Evolutionary conservation across 352 stramenopile genomes (phyloP), one percentile per base, ranked within the genome.

Genomic region (Pythium dissimile): DNA sequence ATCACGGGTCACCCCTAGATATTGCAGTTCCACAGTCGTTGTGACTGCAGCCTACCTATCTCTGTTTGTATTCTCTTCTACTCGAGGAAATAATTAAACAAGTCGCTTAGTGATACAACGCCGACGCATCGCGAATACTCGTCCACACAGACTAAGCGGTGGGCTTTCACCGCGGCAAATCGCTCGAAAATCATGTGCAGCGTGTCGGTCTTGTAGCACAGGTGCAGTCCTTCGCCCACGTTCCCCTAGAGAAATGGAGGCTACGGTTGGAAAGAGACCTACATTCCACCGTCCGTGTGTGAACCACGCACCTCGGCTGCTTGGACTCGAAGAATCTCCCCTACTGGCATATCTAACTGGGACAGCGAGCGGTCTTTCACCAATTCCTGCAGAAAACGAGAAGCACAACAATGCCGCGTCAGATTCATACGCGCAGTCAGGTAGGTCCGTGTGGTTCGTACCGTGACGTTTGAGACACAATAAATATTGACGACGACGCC

Each of bases 41-140:
- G 21, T 24, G 24, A 13, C 50, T 30, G n/a, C 18, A 23, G 42
- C 50, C 20, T 43, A 23, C 31, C 45, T 66, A 45, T 62, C 39
- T 64, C 26, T 64, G 31, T 61, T 38, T 51, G 24, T 52, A 37
- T 35, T 30, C 35, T 46, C 42, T 64, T 66, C 73, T 92, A 87
- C 60, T 92, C 68, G 49, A 94, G 71, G 72, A 94, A 94, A 86
- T 94, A 94, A 82, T 92, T 90, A 79, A 94, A 94, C 77, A 94
- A 71, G 71, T 94, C 84, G 62, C 84, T 92, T 54, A 94, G 79
- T 49, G 84, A 89, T 69, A 94, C 79, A 60, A 94, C 73, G 50
- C 84, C 84, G 44, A 92, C 82, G 63, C 82, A 92, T 44, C 76
- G 82, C 59, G 67, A 77, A 69, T 84, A 88, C 71, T 92, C 83